Evolutionary conservation across 805 yeast genomes (phyloP).

Genomic region (Saturnispora zaruensis): DNA sequence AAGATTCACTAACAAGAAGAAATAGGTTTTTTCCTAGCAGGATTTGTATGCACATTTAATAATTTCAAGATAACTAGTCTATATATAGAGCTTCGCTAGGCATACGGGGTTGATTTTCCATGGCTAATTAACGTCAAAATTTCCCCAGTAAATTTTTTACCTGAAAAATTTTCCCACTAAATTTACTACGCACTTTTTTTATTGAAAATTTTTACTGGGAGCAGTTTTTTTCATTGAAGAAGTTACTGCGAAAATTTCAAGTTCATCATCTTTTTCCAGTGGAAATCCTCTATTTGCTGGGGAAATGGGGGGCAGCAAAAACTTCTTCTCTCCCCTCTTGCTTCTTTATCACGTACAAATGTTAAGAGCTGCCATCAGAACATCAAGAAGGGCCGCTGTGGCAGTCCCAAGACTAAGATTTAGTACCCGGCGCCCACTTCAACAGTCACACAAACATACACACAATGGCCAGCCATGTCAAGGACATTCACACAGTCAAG

Average conservation of each 20-base stretch:
- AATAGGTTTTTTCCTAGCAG: not conserved
- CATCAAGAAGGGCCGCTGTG: not conserved
- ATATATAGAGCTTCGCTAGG: not conserved
- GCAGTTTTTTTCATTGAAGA: not conserved
- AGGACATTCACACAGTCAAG: conserved; percentile 11
- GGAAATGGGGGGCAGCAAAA: no score
- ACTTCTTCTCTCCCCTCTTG: no score
- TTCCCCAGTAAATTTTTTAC: no score
- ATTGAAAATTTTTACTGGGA: not conserved
- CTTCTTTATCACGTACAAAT: not conserved
- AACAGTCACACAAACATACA: conserved; percentile 8
- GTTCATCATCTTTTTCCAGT: no score
- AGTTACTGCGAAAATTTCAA: no score
- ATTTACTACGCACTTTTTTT: not conserved
- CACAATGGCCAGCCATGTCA: conserved; percentile 13
- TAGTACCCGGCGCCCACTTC: not conserved
- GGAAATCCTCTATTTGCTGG: no score
- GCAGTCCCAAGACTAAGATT: not conserved
- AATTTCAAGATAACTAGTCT: not conserved
- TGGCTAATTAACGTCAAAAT: no score
- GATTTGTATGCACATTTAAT: not conserved
- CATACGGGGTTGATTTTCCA: no score
- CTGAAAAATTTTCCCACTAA: not conserved
- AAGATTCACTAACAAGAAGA: conserved; percentile 60
- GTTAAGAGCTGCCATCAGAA: not conserved